A percentile compares a stretch with the other conserved stretches of the same genome.
phyloP scores from a whole-genome alignment of 768 basidiomycete genomes.

The Leccinum arenicola region DNA sequence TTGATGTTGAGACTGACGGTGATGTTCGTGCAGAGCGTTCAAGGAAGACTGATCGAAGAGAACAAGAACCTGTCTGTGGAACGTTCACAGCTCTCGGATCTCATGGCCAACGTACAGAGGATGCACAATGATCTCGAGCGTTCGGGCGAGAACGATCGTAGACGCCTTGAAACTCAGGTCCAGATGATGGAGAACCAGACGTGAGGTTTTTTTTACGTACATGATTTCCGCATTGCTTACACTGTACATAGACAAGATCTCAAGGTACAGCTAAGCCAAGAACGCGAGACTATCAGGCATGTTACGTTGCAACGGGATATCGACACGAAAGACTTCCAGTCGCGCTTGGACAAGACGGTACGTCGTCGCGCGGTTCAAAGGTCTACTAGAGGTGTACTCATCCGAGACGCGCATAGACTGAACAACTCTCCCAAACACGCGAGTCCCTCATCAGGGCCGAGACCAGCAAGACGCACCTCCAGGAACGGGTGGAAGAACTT shows the following conservation, averaged over 20 bases:
- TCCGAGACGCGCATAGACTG: slow-evolving; percentile 38
- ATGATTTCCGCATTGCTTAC: neutral
- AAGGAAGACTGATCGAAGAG: slow-evolving; percentile 68
- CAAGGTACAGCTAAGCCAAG: slow-evolving; percentile 63
- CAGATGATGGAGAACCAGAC: slow-evolving; percentile 76
- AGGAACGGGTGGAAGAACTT: slow-evolving; percentile 53
- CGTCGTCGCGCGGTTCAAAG: slow-evolving; percentile 24
- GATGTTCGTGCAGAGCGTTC: slow-evolving; percentile 56
- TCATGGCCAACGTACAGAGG: slow-evolving; percentile 86
- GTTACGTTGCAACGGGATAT: slow-evolving; percentile 78
- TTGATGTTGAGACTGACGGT: slow-evolving; percentile 4
- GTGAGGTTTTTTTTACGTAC: slow-evolving; percentile 41
- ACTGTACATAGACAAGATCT: slow-evolving; percentile 61
- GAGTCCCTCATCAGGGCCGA: slow-evolving; percentile 71
- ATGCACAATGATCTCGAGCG: slow-evolving; percentile 88
- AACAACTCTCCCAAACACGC: slow-evolving; percentile 65
- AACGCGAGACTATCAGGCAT: slow-evolving; percentile 73
- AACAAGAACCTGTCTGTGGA: slow-evolving; percentile 79
- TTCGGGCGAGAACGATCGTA: slow-evolving; percentile 78
- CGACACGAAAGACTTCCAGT: slow-evolving; percentile 72
- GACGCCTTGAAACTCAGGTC: slow-evolving; percentile 76
- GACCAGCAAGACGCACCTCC: slow-evolving; percentile 75
- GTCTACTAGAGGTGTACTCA: slow-evolving; percentile 9
- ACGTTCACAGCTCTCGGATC: slow-evolving; percentile 79
- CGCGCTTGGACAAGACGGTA: slow-evolving; percentile 68